Evolutionary conservation across 73 alveolate genomes (phyloP).

Genomic region (Durusdinium trenchii): DNA sequence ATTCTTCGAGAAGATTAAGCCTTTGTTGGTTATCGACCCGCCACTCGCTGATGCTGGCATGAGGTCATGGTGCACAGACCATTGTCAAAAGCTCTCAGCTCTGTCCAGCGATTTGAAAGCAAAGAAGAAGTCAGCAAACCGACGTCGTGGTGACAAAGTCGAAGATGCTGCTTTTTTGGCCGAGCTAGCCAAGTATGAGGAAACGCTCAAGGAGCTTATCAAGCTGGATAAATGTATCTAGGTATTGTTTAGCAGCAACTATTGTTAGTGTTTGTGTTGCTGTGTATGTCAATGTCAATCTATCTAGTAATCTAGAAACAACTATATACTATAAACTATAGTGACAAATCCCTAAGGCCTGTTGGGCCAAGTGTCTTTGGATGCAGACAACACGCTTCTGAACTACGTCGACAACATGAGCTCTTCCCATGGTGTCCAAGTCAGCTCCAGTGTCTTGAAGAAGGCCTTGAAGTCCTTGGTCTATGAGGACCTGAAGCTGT

Average conservation of each 20-base stretch:
- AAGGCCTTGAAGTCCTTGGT: neutral
- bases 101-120: neutral
- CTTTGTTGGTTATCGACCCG: neutral
- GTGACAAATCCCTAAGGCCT: too few species aligned
- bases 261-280: too few species aligned
- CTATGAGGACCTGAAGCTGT: constrained; percentile 1
- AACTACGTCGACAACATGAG: neutral
- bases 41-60: neutral
- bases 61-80: neutral
- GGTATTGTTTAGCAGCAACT: too few species aligned
- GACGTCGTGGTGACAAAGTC: neutral
- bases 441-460: neutral
- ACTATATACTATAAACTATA: too few species aligned
- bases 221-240: too few species aligned
- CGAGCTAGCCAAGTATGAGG: neutral
- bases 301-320: too few species aligned
- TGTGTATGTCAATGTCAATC: too few species aligned
- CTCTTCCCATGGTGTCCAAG: neutral
- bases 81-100: neutral
- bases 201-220: neutral
- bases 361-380: neutral
- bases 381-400: neutral
- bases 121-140: neutral
- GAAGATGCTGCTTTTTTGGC: neutral
- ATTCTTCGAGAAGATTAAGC: neutral